A percentile compares a stretch with the other conserved stretches of the same genome.
Evolutionary conservation across 2,329 filamentous ascomycete species (phyloP).

Genomic region (Aureobasidium uvarum): DNA sequence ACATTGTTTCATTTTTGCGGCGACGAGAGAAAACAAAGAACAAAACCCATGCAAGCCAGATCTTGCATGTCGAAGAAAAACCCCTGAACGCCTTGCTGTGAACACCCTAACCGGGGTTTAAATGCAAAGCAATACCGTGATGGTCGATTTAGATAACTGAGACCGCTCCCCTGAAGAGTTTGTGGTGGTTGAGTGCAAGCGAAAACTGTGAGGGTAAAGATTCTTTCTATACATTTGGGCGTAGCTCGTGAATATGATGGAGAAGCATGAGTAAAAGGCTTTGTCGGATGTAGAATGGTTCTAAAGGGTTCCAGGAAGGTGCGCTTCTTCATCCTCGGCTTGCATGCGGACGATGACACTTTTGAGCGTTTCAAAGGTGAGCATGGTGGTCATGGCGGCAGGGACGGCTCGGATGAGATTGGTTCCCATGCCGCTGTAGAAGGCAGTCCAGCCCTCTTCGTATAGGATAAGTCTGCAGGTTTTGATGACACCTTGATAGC

Average conservation of each 20-base stretch:
- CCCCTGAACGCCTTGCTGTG: slow-evolving; percentile 21
- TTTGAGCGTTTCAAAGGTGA: slow-evolving; percentile 84
- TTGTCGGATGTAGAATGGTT: neutral
- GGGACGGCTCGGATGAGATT: slow-evolving; percentile 97
- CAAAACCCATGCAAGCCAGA: slow-evolving; percentile 4
- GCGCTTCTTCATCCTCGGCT: slow-evolving; percentile 44
- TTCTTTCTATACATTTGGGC: slow-evolving; percentile 24
- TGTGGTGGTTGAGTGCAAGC: neutral
- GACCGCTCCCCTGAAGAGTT: neutral
- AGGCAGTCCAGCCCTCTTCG: slow-evolving; percentile 94
- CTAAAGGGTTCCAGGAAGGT: neutral
- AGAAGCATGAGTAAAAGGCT: neutral
- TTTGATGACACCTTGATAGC: slow-evolving; percentile 74
- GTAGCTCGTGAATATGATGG: slow-evolving; percentile 17
- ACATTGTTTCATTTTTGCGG: neutral
- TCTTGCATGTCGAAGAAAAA: neutral
- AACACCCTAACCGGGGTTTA: slow-evolving; percentile 14
- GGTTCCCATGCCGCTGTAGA: slow-evolving; percentile 95
- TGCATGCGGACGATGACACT: slow-evolving; percentile 55
- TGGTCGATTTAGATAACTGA: neutral
- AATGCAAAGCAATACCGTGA: slow-evolving; percentile 17
- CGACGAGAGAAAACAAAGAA: neutral
- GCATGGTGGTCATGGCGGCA: slow-evolving; percentile 93
- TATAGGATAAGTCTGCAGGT: slow-evolving; percentile 80
- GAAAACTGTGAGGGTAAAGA: neutral